Evolutionary conservation across 2,329 filamentous ascomycete species (phyloP), one percentile per base, ranked within the genome.

Genomic region (Fonsecaea nubica): DNA sequence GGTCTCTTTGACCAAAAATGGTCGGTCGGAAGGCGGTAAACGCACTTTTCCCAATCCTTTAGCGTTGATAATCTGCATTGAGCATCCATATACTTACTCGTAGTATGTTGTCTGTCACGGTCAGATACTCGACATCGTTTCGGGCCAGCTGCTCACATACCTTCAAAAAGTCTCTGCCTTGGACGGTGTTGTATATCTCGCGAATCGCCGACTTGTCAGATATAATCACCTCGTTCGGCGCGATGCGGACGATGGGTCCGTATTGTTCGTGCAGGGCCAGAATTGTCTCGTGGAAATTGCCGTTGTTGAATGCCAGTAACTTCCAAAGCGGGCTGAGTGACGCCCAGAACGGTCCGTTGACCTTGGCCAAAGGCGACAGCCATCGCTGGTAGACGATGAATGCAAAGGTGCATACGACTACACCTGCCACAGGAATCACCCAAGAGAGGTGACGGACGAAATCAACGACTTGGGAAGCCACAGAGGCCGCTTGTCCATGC

Each of bases 331-430:
- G 72, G 1, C 75, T 77, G 42, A 97, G 83, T 97, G 97, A 79
- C 93, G 94, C 58, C 93, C 97, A 80, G 97, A 97, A 80, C 97
- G 94, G 94, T 93, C 94, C 54, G 92, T 97, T 21, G 93, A 98
- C 77, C 94, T 97, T 56, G 94, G 94, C 65, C 25, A 57, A 40
- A 58, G 60, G 52, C n/a, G 59, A 72, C 56, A 33, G 69, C 71
- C 36, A 35, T 35, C 52, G 21, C 36, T 58, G 54, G 35, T 59
- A 64, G 54, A 64, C 32, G 48, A 56, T 30, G 9, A 50, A 50
- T 25, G 45, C 25, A 10, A 50, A 12, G 21, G 25, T 25, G 45
- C 45, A 50, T 5, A 50, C 10, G 21, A 50, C 30, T 12, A 50
- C 45, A 50, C 45, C 45, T 10, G 18, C 45, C 45, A 50, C 45